phyloP scores from a whole-genome alignment of 2,329 filamentous ascomycete genomes.

The Colletotrichum incanum region DNA sequence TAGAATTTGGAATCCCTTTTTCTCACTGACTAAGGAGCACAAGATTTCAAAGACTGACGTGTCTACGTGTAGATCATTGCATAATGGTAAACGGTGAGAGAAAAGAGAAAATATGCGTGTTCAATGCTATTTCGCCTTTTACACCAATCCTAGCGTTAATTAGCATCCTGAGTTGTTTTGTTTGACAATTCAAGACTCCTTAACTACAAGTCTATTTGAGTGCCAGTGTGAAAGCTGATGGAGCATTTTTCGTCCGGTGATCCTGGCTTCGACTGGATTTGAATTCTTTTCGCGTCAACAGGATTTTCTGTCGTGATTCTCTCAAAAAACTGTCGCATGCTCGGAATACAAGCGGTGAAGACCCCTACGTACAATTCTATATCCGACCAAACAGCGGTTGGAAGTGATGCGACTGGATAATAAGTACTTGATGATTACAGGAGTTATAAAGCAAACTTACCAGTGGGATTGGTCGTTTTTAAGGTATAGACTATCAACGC shows the following conservation, averaged over 20 bases:
- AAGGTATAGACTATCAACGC: not conserved
- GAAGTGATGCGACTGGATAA: not conserved
- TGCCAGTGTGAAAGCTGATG: not conserved
- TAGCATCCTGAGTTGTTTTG: too few relatives aligned
- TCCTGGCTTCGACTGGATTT: not conserved
- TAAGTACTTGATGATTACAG: slow-evolving; percentile 53
- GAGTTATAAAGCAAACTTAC: slow-evolving; percentile 20
- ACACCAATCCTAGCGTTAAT: not conserved
- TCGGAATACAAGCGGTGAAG: not conserved
- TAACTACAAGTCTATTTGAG: too few relatives aligned
- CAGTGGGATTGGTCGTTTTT: not conserved
- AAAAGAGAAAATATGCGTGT: not conserved
- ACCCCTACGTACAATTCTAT: not conserved
- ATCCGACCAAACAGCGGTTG: slow-evolving; percentile 51
- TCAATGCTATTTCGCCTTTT: not conserved
- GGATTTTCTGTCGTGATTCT: not conserved
- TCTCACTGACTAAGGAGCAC: too few relatives aligned
- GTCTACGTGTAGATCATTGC: not conserved
- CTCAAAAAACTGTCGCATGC: slow-evolving; percentile 7
- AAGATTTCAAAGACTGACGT: not conserved
- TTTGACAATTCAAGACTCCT: not conserved
- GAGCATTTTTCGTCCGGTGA: not conserved
- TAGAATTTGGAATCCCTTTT: not conserved
- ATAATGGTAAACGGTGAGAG: too few relatives aligned
- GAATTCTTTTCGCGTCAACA: not conserved